Conservation (phyloP, 352 stramenopile genomes). For the Phytopythium montanum region DNA sequence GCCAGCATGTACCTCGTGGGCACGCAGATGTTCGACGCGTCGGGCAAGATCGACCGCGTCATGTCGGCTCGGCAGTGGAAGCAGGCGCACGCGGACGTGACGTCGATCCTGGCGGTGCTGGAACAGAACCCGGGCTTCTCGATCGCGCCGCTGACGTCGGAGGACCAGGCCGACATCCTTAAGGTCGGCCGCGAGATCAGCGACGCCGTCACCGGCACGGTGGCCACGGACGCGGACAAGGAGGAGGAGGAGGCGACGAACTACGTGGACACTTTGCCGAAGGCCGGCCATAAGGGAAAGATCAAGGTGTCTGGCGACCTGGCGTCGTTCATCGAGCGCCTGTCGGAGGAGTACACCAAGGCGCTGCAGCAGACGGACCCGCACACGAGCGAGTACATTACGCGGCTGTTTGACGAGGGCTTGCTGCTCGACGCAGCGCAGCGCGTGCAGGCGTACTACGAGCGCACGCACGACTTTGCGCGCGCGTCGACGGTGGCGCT, state of each 20-base stretch:
- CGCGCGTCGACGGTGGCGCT: slow-evolving; percentile 90
- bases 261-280: slow-evolving; percentile 69
- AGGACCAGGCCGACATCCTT: slow-evolving; percentile 85
- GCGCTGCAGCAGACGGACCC: slow-evolving; percentile 95
- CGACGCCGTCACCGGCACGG: slow-evolving; percentile 8
- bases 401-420: slow-evolving; percentile 91
- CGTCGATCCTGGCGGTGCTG: slow-evolving; percentile 64
- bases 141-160: slow-evolving; percentile 63
- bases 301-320: slow-evolving; percentile 90
- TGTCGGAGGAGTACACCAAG: slow-evolving; percentile 99
- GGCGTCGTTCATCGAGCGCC: slow-evolving; percentile 86
- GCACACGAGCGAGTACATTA: slow-evolving; percentile 95
- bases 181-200: slow-evolving; percentile 53
- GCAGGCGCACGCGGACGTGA: slow-evolving; percentile 57
- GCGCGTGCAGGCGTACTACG: slow-evolving; percentile 90
- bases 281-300: slow-evolving; percentile 67
- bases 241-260: slow-evolving; percentile 89
- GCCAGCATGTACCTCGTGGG: slow-evolving; percentile 82
- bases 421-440: slow-evolving; percentile 87
- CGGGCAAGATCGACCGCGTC: slow-evolving; percentile 81
- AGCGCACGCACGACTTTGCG: slow-evolving; percentile 60
- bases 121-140: slow-evolving; percentile 83
- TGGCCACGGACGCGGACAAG: slow-evolving; percentile 31
- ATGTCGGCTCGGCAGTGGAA: slow-evolving; percentile 82
- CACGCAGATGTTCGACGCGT: slow-evolving; percentile 80